A percentile compares a stretch with the other conserved stretches of the same genome.
Conservation (phyloP, 106 monocot genomes). For the Dioscorea alata region DNA sequence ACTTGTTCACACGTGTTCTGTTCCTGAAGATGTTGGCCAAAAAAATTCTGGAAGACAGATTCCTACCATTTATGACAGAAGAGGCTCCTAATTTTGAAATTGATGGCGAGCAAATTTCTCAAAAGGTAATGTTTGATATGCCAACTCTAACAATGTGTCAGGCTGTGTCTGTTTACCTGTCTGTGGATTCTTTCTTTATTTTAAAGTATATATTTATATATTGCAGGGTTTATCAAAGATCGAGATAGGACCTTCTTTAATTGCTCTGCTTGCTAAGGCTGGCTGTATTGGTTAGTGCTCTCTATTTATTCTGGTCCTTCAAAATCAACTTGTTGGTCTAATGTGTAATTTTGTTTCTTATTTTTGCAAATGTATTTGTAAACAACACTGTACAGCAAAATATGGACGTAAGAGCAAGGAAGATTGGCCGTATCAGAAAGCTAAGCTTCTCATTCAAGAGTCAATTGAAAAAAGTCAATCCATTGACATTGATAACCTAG, state of each 20-base stretch:
- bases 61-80: no score
- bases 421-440: constrained; percentile 63
- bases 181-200: background rate
- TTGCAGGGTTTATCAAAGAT: constrained; percentile 72
- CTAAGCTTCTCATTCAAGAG: constrained; percentile 68
- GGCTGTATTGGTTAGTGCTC: constrained; percentile 65
- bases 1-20: no score
- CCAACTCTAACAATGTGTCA: no score
- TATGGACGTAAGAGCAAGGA: constrained; percentile 68
- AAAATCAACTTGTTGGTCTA: background rate
- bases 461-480: constrained; percentile 82
- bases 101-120: constrained; percentile 62
- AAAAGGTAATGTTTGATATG: constrained; percentile 40
- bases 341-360: background rate
- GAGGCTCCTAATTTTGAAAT: constrained; percentile 61
- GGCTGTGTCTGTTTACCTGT: no score
- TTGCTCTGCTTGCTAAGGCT: constrained; percentile 80
- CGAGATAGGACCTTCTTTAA: constrained; percentile 70
- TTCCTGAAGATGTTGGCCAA: no score
- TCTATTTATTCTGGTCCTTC: no score
- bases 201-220: constrained; percentile 13
- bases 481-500: constrained; percentile 51
- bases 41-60: no score
- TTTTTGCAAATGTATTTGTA: background rate
- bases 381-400: constrained; percentile 49